Evolutionary conservation across 805 yeast genomes (phyloP).

Genomic region (Sungouiozyma intestinalis): DNA sequence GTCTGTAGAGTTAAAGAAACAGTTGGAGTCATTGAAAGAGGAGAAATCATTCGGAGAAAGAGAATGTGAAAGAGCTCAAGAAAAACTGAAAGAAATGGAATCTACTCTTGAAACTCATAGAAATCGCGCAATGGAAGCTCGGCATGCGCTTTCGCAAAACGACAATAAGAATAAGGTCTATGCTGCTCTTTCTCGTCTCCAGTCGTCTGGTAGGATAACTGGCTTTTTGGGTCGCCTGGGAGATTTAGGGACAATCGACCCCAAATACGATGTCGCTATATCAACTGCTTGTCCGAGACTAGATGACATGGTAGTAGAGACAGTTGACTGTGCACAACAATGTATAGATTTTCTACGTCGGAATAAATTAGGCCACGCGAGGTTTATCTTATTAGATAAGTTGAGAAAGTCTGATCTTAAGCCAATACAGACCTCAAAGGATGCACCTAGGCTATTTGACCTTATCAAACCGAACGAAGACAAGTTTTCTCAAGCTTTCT

Average conservation of each 20-base stretch:
- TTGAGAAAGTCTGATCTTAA: slow-evolving; percentile 50
- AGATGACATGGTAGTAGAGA: slow-evolving; percentile 88
- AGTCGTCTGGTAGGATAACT: slow-evolving; percentile 66
- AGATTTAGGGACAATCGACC: slow-evolving; percentile 84
- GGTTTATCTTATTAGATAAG: slow-evolving; percentile 71
- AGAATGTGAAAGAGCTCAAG: slow-evolving; percentile 42
- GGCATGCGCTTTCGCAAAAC: slow-evolving; percentile 41
- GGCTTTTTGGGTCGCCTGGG: slow-evolving; percentile 92
- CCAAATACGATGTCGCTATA: slow-evolving; percentile 80
- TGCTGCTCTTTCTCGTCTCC: slow-evolving; percentile 54
- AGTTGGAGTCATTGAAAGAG: slow-evolving; percentile 37
- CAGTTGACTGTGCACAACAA: slow-evolving; percentile 56
- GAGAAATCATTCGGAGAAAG: slow-evolving; percentile 50
- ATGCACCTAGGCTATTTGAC: slow-evolving; percentile 77
- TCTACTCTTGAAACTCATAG: slow-evolving; percentile 42
- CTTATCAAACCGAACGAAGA: slow-evolving; percentile 57
- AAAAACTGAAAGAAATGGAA: slow-evolving; percentile 44
- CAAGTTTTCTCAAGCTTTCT: slow-evolving; percentile 77
- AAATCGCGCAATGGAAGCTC: slow-evolving; percentile 58
- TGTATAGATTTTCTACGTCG: slow-evolving; percentile 77
- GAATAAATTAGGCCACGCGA: slow-evolving; percentile 79
- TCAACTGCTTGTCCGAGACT: slow-evolving; percentile 90
- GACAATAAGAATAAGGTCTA: slow-evolving; percentile 70
- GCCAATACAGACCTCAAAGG: slow-evolving; percentile 59
- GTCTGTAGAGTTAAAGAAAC: slow-evolving; percentile 36